Percentiles rank a stretch among this genome's conserved stretches.
These are phyloP conservation scores for Cinnamomum micranthum DNA, from an alignment of 164 flowering plant species.

Conservation along the genomic window DNA sequence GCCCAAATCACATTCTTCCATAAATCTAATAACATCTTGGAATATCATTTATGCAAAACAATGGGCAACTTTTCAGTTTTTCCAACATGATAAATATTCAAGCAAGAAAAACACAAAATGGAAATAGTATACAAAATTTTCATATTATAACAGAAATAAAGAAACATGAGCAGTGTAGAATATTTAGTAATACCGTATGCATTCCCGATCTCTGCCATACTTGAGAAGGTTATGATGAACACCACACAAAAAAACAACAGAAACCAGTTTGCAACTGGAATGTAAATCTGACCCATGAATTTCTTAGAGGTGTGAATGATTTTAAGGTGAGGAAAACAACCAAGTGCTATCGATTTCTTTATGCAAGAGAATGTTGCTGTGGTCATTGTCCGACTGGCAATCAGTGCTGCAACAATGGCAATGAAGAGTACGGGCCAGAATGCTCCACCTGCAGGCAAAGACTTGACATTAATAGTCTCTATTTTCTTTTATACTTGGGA, in stretches of 20 bases:
- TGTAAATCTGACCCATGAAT: conserved; percentile 97
- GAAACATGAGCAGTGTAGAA: neutral
- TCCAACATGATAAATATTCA: too few relatives aligned
- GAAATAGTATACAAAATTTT: too few relatives aligned
- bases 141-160: too few relatives aligned
- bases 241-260: conserved; percentile 67
- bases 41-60: too few relatives aligned
- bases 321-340: conserved; percentile 99
- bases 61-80: too few relatives aligned
- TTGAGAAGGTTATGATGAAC: conserved; percentile 65
- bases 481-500: neutral
- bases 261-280: conserved; percentile 97
- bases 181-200: conserved; percentile 39
- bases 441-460: conserved; percentile 56
- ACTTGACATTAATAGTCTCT: neutral
- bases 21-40: too few relatives aligned
- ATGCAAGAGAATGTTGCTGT: conserved; percentile 97
- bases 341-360: conserved; percentile 92
- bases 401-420: conserved; percentile 88
- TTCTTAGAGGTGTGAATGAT: conserved; percentile 94
- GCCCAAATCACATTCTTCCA: too few relatives aligned
- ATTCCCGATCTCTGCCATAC: conserved; percentile 88
- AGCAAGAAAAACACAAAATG: too few relatives aligned
- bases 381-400: conserved; percentile 97
- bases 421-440: conserved; percentile 90